Base-by-base conservation (phyloP, 495 filamentous ascomycete genomes). In the Aspergillus ostianus region DNA sequence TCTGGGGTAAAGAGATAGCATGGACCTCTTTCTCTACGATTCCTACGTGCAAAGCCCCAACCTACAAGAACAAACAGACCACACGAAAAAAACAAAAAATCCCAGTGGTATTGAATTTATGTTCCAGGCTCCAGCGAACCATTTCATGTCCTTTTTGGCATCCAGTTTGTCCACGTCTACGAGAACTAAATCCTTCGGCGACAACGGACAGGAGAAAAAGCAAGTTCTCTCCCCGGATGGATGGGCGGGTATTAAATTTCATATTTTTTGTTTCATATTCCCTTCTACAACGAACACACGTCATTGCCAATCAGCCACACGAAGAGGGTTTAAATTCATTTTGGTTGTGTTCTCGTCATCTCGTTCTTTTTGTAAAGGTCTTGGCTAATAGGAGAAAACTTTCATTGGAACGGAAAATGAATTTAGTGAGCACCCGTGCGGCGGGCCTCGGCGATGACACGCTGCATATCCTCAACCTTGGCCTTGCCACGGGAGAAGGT, bases 401-500 rank as follows among this genome's bases (percentile, higher is more conserved):
- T 62, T 57, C 66, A 66, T 62, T 62, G 59, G 70, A 70, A 70
- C 64, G 64, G 66, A 66, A 66, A 71, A 68, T 58, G 60, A 64
- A 67, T 80, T 85, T 90, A 92, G 85, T 93, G 90, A 80, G 80
- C 79, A 70, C 73, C 87, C 56, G 69, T 80, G 70, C 94, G 85
- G 73, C 94, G 90, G 67, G 91, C 87, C 85, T 98, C 94, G 68
- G 92, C 93, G 79, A 98, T 98, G 76, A 98, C 90, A 70, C 90
- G 86, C 81, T 91, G 89, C 81, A 98, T 90, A 82, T 97, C 92
- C 75, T 98, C 94, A 64, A 97, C 94, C 92, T 98, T 98, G 72
- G 84, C 84, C 93, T 98, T 98, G 67, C 93, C 94, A 73, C 94
- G 92, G 70, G 87, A 87, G 80, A 96, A 98, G 68, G 94, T 97